Evolutionary conservation across 2,329 filamentous ascomycete genomes (phyloP), one percentile per base, ranked within the genome.

Genomic region (Alternaria ventricosa): DNA sequence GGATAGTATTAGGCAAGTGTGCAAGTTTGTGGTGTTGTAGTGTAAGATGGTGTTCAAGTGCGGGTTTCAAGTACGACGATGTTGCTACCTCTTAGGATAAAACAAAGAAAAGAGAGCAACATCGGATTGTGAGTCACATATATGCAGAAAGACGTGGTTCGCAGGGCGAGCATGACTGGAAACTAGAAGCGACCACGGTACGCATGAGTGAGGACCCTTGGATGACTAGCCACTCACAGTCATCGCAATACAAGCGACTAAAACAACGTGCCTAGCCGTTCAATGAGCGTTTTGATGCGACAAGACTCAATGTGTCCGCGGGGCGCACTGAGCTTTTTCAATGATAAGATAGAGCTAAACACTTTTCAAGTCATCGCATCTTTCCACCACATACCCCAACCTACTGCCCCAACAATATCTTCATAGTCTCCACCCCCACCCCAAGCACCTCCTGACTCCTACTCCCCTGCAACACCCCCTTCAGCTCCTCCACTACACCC

Each of bases 361-460:
- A 27, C 28, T 30, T 30, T 30, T 30, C 5, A 3, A 30, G 28
- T 33, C 30, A 15, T 33, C 30, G 1, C 6, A 13, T 13, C 30
- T 1, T 13, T n/a, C 33, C 33, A 36, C 15, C 13, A n/a, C 13
- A 30, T 13, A 36, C 7, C 15, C 33, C 13, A 8, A 8, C 30
- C 33, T 58, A 63, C 70, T 75, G 64, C 20, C 71, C 70, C 33
- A 92, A 75, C 66, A 94, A 72, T 59, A 86, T 82, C 82, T 94
- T 94, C 73, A 97, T 76, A 1, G 90, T 90, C 74, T 93, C 88
- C 6, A 93, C 88, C 0, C 90, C 89, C 15, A 90, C 83, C 72
- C 91, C 87, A 54, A 97, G 75, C 23, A 97, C 89, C 67, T 92
- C 89, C 7, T 88, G 84, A 64, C 88, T 88, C 62, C 89, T 86